Base-by-base conservation (phyloP, 371 early-diverging fungal genomes). In the Rhizopus sp. region DNA sequence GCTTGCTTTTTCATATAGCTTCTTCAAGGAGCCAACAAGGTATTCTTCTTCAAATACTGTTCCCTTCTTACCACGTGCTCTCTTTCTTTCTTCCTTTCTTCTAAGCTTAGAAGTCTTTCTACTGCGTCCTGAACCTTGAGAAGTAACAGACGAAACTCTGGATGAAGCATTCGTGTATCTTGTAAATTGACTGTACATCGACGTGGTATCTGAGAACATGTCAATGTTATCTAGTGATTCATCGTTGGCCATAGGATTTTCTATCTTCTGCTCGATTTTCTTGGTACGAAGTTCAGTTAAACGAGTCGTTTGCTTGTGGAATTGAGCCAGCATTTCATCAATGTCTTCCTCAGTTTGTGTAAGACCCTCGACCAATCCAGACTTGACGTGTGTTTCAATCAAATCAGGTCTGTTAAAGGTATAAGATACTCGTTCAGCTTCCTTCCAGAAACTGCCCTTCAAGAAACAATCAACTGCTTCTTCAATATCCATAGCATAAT, bases 41-140 rank as follows among this genome's bases (percentile, higher is more conserved):
- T 95, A 95, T 62, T 93, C 90, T 64, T 95, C 94, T 63, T 97
- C 97, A 62, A 87, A 93, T 5, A 86, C 83, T 51, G 87, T 88
- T 13, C 93, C 93, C 75, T 93, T 92, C 67, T 91, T 92, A 50
- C 96, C 96, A 39, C 90, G 80, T 8, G 86, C 83, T 44, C 89
- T 83, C 63, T 92, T 91, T 47, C 88, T 80, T 49, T 91, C 92
- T 48, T 82, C 77, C 53, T 88, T 84, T 53, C 86, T 78, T 50
- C 87, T 80, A 32, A 77, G 82, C 59, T 88, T 90, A 9, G 89
- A 85, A 4, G 91, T 88, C 57, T 88, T 86, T 50, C 85, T 84
- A 51, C 64, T 32, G n/a, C 47, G 46, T 46, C 33, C 53, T 41
- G 56, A 62, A 10, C 63, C 55, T 58, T 76, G 72, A 15, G 77